Percentiles rank a stretch among this genome's conserved stretches.
These are phyloP conservation scores for Talaromyces sp. DNA, from an alignment of 2,329 filamentous ascomycete species.

Conservation along the genomic window DNA sequence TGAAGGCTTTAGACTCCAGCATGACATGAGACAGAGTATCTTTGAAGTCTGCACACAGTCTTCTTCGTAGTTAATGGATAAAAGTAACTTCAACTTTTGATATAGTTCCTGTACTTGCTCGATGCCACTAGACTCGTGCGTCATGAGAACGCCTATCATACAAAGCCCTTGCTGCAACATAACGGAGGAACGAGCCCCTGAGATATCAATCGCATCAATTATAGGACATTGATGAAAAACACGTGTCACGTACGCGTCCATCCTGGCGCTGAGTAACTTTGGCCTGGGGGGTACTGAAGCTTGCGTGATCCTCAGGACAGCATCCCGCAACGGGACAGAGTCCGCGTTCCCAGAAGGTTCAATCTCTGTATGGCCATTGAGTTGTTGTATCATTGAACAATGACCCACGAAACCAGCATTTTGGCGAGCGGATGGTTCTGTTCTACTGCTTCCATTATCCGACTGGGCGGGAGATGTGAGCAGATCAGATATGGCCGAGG, in stretches of 20 bases:
- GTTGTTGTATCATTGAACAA: slow-evolving; percentile 14
- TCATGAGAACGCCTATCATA: slow-evolving; percentile 23
- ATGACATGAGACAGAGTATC: slow-evolving; percentile 25
- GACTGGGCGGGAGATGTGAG: neutral
- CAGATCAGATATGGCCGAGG: neutral
- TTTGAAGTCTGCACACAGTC: slow-evolving; percentile 22
- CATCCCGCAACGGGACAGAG: neutral
- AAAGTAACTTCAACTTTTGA: slow-evolving; percentile 25
- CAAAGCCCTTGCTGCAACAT: slow-evolving; percentile 23
- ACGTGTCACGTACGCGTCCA: slow-evolving; percentile 25
- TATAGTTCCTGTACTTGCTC: slow-evolving; percentile 21
- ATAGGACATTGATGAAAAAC: slow-evolving; percentile 24
- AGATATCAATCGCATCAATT: slow-evolving; percentile 20
- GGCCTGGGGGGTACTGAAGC: neutral
- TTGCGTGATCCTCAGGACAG: neutral
- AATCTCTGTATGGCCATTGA: neutral
- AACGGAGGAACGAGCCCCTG: neutral
- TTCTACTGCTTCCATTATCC: neutral
- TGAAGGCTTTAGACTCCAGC: slow-evolving; percentile 23
- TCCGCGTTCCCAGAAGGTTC: neutral
- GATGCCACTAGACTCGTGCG: slow-evolving; percentile 16
- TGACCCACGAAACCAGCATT: slow-evolving; percentile 9
- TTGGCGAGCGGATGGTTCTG: neutral
- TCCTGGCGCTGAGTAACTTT: slow-evolving; percentile 1
- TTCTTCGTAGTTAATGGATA: slow-evolving; percentile 24